Evolutionary conservation across 176 grass and related monocot genomes (phyloP).

Genomic region (Melocanna baccifera): DNA sequence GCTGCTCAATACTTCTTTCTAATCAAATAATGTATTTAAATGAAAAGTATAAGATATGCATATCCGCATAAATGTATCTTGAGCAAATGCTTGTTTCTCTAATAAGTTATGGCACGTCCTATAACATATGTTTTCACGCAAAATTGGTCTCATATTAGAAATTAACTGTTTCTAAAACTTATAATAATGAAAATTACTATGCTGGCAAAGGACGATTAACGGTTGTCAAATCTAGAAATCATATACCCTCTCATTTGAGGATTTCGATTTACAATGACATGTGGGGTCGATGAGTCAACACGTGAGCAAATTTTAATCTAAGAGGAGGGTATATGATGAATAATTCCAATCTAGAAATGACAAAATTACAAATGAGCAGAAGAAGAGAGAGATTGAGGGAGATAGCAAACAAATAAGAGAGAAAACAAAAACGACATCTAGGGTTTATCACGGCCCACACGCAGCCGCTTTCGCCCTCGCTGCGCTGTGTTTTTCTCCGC

Average conservation of each 20-base stretch:
- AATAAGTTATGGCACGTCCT: neutral
- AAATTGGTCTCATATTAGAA: neutral
- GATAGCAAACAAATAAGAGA: neutral
- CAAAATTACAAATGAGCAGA: neutral
- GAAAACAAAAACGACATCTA: slow-evolving; percentile 11
- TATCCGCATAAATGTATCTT: too few species aligned
- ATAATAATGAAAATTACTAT: neutral
- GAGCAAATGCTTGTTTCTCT: neutral
- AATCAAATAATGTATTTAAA: too few species aligned
- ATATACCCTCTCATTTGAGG: too few species aligned
- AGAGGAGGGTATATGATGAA: too few species aligned
- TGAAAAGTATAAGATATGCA: too few species aligned
- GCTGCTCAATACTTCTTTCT: too few species aligned
- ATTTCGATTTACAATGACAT: too few species aligned
- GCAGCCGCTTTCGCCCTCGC: neutral
- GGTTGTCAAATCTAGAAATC: neutral
- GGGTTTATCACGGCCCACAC: slow-evolving; percentile 46
- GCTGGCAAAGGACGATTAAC: neutral
- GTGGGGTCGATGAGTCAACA: too few species aligned
- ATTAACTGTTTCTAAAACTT: neutral
- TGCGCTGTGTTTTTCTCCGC: neutral
- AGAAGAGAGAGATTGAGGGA: neutral
- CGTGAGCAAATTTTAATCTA: too few species aligned
- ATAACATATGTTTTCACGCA: neutral
- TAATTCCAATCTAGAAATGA: neutral